phyloP scores from a whole-genome alignment of 2,329 filamentous ascomycete species.

The Aspergillus costaricaensis region DNA sequence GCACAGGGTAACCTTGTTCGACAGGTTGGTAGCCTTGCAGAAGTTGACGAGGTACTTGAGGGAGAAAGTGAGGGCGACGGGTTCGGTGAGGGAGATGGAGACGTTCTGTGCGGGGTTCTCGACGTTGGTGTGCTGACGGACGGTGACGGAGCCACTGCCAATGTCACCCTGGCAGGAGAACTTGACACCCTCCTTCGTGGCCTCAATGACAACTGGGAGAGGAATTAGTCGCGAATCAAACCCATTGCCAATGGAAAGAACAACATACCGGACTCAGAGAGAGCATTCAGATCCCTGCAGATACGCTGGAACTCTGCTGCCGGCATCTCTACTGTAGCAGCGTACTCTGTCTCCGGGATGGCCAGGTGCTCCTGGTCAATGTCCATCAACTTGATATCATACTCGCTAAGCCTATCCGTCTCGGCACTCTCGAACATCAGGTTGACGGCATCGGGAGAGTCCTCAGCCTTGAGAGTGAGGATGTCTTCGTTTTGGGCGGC shows the following conservation, averaged over 20 bases:
- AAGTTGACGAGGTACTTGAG: slow-evolving; percentile 99
- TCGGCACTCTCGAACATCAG: slow-evolving; percentile 89
- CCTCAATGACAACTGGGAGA: slow-evolving; percentile 83
- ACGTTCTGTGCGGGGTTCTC: slow-evolving; percentile 87
- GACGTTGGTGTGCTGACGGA: slow-evolving; percentile 83
- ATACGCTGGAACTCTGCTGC: slow-evolving; percentile 90
- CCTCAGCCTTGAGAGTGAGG: slow-evolving; percentile 94
- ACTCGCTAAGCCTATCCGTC: slow-evolving; percentile 92
- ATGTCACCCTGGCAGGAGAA: slow-evolving; percentile 94
- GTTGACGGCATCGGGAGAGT: slow-evolving; percentile 93
- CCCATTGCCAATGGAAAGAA: background rate
- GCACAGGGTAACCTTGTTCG: slow-evolving; percentile 81
- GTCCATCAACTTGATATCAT: slow-evolving; percentile 99
- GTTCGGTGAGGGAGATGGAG: slow-evolving; percentile 86
- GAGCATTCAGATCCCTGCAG: slow-evolving; percentile 83
- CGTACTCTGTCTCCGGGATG: slow-evolving; percentile 98
- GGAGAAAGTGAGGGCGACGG: slow-evolving; percentile 92
- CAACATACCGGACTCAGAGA: slow-evolving; percentile 88
- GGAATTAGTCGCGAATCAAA: slow-evolving; percentile 22
- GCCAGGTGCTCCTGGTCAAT: slow-evolving; percentile 99
- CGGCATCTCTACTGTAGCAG: slow-evolving; percentile 87
- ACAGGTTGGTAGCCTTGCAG: slow-evolving; percentile 92
- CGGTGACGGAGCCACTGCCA: slow-evolving; percentile 88
- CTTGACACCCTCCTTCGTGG: slow-evolving; percentile 94
- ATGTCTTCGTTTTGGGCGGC: slow-evolving; percentile 93